Evolutionary conservation across 495 filamentous ascomycete species (phyloP), one percentile per base, ranked within the genome.

Genomic region (Neurospora tetrasperma): DNA sequence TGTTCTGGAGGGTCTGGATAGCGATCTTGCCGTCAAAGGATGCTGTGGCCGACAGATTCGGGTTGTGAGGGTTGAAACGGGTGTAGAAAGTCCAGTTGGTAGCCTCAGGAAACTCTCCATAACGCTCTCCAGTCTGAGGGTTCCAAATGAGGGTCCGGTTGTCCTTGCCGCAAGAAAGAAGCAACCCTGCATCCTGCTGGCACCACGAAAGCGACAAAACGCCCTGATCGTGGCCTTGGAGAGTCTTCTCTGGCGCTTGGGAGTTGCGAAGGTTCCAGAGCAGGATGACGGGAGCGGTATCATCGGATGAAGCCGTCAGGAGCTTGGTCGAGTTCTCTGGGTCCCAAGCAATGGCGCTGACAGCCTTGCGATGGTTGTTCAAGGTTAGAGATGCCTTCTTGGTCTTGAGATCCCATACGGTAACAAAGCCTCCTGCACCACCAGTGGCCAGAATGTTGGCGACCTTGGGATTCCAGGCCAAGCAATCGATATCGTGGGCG

Each of bases 81-180:
- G 96, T 97, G 80, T 94, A 90, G 85, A 98, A 99, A 2, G 94
- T 97, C 96, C 96, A 98, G 81, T 98, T 98, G 44, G 95, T 97
- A 71, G 97, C 96, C 75, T 97, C 92, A 14, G 95, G 93, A 81
- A 98, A 97, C 82, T 98, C 94, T 72, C 96, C 96, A 68, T 93
- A 92, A 6, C 86, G 83, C 78, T 93, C 89, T 66, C 94, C 94
- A 6, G 90, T 96, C 76, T 96, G 93, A 1, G 96, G 92, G 81
- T 98, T 98, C 96, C 96, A 99, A 73, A 94, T 92, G 71, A 98
- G 87, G 1, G 94, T 97, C 75, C 93, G 89, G 75, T 98, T 98
- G 82, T 99, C 96, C 83, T 97, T 98, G 69, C 96, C 96, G 74
- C 91, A 97, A 14, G 96, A 98, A 43, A 99, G 87, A 68, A 99